These are phyloP conservation scores for Colletotrichum gigasporum DNA, from an alignment of 2,329 filamentous ascomycete genomes.

Conservation along the genomic window DNA sequence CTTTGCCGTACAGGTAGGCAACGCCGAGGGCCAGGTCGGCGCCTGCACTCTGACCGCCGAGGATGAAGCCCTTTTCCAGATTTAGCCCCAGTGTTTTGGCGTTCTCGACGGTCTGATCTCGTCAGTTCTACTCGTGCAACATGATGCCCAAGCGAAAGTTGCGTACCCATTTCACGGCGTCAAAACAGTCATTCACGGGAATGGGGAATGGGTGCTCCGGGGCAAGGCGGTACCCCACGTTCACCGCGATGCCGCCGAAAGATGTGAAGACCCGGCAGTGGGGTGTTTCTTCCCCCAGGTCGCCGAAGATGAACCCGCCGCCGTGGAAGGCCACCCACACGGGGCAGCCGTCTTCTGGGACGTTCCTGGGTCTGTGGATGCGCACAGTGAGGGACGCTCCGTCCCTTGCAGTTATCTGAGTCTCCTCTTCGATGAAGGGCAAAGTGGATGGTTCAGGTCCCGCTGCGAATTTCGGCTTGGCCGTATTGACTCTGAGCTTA, in stretches of 20 bases:
- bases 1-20: constrained; percentile 35
- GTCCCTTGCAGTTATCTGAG: constrained; percentile 36
- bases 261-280: constrained; percentile 38
- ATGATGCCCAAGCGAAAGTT: background rate
- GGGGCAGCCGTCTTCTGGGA: constrained; percentile 33
- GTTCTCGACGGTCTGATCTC: constrained; percentile 32
- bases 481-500: constrained; percentile 33
- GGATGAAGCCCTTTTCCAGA: constrained; percentile 35
- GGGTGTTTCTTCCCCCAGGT: constrained; percentile 36
- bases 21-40: constrained; percentile 40
- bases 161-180: constrained; percentile 38
- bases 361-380: constrained; percentile 35
- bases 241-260: constrained; percentile 39
- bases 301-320: constrained; percentile 39
- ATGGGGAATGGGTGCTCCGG: constrained; percentile 41
- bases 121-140: background rate
- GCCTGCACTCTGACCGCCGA: constrained; percentile 41
- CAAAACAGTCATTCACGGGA: constrained; percentile 39
- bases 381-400: constrained; percentile 33
- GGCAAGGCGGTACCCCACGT: constrained; percentile 40
- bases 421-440: constrained; percentile 34
- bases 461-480: constrained; percentile 13
- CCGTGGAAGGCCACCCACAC: constrained; percentile 40
- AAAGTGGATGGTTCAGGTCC: constrained; percentile 30
- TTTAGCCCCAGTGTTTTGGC: constrained; percentile 36